Base-by-base conservation (phyloP, 192 early-diverging fungal genomes). In the Coemansia sp. region DNA sequence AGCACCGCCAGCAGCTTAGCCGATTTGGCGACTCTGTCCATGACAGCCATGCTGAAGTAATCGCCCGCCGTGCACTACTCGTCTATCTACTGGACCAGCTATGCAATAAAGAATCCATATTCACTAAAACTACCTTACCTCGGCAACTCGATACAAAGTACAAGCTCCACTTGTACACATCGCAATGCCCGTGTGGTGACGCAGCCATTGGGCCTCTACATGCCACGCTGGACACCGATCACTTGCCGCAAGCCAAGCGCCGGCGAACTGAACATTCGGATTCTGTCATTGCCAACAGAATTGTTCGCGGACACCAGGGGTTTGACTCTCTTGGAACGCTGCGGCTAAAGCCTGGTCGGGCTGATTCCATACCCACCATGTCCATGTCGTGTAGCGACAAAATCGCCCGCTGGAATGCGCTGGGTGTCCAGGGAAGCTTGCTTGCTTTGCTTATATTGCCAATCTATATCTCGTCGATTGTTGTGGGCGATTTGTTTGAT, bases 11-110 rank as follows among this genome's bases (percentile, higher is more conserved):
- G 43, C 85, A 88, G 69, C 77, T 90, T 27, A 74, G 80, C 59
- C 60, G 47, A 1, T 71, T 71, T 27, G 93, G 93, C 24, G 87
- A 88, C 54, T 39, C 84, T 5, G 61, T 97, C 0, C 86, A 92
- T 71, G 94, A 97, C 80, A 85, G 83, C 65, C 94, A 97, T 74
- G 94, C 93, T 2, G 94, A 97, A 75, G 75, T 97, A 0, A 68
- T 97, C n/a, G 89, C 91, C 27, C 85, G 92, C 13, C 83, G 94
- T 53, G 84, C 83, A 22, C 86, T 97, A 8, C 65, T 90, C 27
- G 84, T 81, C 86, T 93, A 85, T 24, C 47, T 75, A 9, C 48
- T 65, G 20, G 26, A 50, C 23, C 61, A 63, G 57, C 43, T 69
- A 43, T 11, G 26, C 41, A 38, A 65, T 11, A 3, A 22, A 14